phyloP scores from a whole-genome alignment of 2,329 filamentous ascomycete genomes.

The Macrophomina phaseolina region DNA sequence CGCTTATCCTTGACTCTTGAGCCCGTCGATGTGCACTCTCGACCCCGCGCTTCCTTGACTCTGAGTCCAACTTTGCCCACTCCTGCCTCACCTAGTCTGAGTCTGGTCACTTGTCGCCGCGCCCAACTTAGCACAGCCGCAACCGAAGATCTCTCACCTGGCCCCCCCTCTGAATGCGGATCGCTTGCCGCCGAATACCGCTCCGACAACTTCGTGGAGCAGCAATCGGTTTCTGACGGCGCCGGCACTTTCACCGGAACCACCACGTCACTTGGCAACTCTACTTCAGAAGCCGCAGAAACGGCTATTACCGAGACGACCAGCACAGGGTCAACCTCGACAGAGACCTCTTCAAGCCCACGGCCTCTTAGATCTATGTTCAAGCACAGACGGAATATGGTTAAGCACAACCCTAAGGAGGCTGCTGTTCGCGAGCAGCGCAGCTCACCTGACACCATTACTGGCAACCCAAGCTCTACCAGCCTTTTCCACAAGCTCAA shows the following conservation, averaged over 20 bases:
- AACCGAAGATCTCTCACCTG: not conserved
- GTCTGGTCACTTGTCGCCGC: not conserved
- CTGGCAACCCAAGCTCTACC: not conserved
- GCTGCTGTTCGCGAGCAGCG: too few species aligned
- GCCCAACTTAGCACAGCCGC: not conserved
- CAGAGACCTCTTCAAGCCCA: not conserved
- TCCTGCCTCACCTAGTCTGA: slow-evolving; percentile 5
- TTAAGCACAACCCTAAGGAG: too few species aligned
- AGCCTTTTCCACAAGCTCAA: not conserved
- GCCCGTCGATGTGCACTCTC: not conserved
- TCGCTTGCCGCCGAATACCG: not conserved
- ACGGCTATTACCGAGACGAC: not conserved
- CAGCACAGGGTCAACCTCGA: not conserved
- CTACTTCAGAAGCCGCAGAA: too few species aligned
- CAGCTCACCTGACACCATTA: too few species aligned
- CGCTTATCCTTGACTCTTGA: slow-evolving; percentile 5
- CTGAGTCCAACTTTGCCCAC: slow-evolving; percentile 1
- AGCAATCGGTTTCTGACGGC: slow-evolving; percentile 1
- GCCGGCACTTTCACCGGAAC: not conserved
- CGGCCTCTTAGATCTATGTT: not conserved
- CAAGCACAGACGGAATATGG: too few species aligned
- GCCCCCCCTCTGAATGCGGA: not conserved
- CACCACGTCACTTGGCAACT: not conserved
- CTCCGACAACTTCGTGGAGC: not conserved
- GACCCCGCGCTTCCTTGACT: not conserved